phyloP scores from a whole-genome alignment of 2,329 filamentous ascomycete genomes.

The Scytalidium sp. region DNA sequence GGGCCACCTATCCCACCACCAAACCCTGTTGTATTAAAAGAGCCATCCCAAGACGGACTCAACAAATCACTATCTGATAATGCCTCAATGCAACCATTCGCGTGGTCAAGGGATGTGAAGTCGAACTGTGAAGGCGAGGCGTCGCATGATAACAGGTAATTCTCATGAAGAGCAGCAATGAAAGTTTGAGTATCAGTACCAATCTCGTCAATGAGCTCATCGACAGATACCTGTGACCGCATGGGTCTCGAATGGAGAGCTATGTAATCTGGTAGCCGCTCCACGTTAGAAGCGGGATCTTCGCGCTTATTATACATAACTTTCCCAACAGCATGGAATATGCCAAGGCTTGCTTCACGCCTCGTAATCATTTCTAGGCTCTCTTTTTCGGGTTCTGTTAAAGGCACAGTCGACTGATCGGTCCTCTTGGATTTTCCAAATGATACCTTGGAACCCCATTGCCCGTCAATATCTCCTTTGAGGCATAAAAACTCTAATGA shows the following conservation, averaged over 20 bases:
- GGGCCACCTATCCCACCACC: constrained; percentile 41
- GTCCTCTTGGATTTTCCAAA: constrained; percentile 64
- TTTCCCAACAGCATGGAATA: constrained; percentile 95
- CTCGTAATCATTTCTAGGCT: constrained; percentile 79
- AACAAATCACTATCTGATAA: constrained; percentile 88
- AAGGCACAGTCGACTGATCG: constrained; percentile 49
- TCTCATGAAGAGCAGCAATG: constrained; percentile 87
- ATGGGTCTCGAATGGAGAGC: constrained; percentile 56
- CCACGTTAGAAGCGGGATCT: constrained; percentile 44
- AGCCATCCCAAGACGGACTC: constrained; percentile 66
- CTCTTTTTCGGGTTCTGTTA: constrained; percentile 77
- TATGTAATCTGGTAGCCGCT: constrained; percentile 58
- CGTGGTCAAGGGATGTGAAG: constrained; percentile 67
- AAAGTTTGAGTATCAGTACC: constrained; percentile 92
- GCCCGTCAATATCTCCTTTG: constrained; percentile 69
- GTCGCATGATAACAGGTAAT: constrained; percentile 84
- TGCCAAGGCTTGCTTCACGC: constrained; percentile 83
- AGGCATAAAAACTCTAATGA: constrained; percentile 90
- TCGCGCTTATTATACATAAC: constrained; percentile 94
- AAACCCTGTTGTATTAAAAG: constrained; percentile 60
- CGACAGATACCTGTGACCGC: constrained; percentile 63
- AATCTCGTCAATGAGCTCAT: constrained; percentile 85
- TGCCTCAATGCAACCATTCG: constrained; percentile 82
- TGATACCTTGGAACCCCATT: constrained; percentile 72
- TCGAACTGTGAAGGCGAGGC: constrained; percentile 46